A percentile compares a stretch with the other conserved stretches of the same genome.
Conservation (phyloP, 805 yeast genomes). For the Saccharomycopsis vini region DNA sequence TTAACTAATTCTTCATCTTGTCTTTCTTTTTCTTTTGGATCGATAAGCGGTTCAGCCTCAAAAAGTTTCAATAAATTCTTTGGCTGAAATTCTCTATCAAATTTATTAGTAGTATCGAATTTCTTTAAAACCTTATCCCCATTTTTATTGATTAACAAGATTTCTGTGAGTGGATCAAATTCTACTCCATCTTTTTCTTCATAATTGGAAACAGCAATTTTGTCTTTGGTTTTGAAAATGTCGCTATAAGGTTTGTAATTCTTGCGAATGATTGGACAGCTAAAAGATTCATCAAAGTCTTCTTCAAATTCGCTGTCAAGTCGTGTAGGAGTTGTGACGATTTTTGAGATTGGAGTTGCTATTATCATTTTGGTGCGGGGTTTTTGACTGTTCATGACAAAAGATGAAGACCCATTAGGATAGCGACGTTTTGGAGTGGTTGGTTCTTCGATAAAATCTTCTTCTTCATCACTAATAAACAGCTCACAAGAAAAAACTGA, state of each 20-base stretch:
- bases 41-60: background rate
- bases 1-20: constrained; percentile 5
- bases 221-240: background rate
- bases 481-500: too few species aligned
- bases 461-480: too few species aligned
- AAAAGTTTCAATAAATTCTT: constrained; percentile 3
- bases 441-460: background rate
- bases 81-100: constrained; percentile 13
- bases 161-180: constrained; percentile 11
- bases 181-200: background rate
- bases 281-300: constrained; percentile 5
- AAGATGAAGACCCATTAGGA: background rate
- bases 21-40: background rate
- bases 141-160: constrained; percentile 10
- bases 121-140: constrained; percentile 13
- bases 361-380: too few species aligned
- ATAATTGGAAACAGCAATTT: background rate
- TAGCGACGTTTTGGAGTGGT: background rate
- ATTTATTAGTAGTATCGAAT: constrained; percentile 1
- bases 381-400: too few species aligned
- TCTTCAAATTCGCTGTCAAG: constrained; percentile 10
- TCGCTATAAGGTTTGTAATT: background rate
- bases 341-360: constrained; percentile 9
- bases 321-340: background rate
- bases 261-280: constrained; percentile 13